A percentile compares a stretch with the other conserved stretches of the same genome.
These are phyloP conservation scores for Kingdonia uniflora DNA, from an alignment of 164 flowering plant species.

Conservation along the genomic window DNA sequence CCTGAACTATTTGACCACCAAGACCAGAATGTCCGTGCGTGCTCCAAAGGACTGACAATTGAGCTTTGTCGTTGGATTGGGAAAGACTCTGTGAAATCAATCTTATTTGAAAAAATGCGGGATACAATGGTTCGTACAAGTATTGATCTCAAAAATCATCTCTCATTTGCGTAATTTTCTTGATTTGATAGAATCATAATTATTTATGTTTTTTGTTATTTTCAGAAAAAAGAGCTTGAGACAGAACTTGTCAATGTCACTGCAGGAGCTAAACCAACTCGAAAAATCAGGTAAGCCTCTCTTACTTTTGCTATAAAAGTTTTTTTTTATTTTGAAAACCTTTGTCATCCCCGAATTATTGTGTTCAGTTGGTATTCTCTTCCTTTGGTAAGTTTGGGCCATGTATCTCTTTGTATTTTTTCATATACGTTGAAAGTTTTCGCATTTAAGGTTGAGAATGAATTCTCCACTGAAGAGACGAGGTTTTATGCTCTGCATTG, in stretches of 20 bases:
- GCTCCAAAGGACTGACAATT: slow-evolving; percentile 92
- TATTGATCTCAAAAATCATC: not conserved
- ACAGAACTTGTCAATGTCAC: slow-evolving; percentile 95
- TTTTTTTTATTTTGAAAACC: not conserved
- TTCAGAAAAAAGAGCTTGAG: slow-evolving; percentile 96
- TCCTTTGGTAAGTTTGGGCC: not conserved
- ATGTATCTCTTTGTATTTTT: too few relatives aligned
- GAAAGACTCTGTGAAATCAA: slow-evolving; percentile 89
- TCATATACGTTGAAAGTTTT: too few relatives aligned
- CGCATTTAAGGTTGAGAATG: too few relatives aligned
- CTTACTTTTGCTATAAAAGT: too few relatives aligned
- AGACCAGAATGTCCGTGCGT: slow-evolving; percentile 98
- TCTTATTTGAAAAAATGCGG: slow-evolving; percentile 94
- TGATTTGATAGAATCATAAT: too few relatives aligned
- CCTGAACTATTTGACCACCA: slow-evolving; percentile 99
- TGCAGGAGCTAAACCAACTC: slow-evolving; percentile 71
- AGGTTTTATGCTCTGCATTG: too few relatives aligned
- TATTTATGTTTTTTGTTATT: slow-evolving; percentile 6
- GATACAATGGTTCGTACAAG: slow-evolving; percentile 80
- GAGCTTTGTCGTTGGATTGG: slow-evolving; percentile 99
- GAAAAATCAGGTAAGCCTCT: slow-evolving; percentile 66
- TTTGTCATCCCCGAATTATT: not conserved
- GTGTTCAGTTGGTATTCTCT: not conserved
- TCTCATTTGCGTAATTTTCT: too few relatives aligned
- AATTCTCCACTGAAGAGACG: too few relatives aligned